A percentile compares a stretch with the other conserved stretches of the same genome.
Evolutionary conservation across 1,284 basidiomycete genomes (phyloP).

Genomic region (Rhodotorula sp.): DNA sequence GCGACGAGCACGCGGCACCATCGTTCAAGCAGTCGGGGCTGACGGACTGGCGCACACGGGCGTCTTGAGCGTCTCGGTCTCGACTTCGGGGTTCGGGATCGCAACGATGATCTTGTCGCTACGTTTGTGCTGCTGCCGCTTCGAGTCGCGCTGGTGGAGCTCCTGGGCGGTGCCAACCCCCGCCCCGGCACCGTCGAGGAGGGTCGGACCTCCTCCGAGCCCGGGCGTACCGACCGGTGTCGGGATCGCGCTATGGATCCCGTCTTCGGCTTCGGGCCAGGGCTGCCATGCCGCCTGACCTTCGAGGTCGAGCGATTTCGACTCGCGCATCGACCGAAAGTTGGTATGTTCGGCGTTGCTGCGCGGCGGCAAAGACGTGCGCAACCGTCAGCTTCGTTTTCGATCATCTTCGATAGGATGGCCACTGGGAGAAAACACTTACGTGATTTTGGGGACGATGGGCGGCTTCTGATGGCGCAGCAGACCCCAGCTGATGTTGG

Average conservation of each 20-base stretch:
- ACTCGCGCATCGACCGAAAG: conserved; percentile 87
- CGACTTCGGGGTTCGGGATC: background rate
- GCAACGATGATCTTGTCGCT: background rate
- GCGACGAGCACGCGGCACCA: background rate
- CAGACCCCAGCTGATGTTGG: conserved; percentile 92
- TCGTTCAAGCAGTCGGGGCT: background rate
- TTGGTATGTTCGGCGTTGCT: conserved; percentile 57
- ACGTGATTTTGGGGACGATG: conserved; percentile 54
- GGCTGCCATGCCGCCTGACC: conserved; percentile 45
- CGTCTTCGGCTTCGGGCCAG: conserved; percentile 33
- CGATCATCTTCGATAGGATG: no score
- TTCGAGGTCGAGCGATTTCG: conserved; percentile 82
- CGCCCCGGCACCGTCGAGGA: background rate
- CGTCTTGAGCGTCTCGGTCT: background rate
- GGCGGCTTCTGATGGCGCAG: conserved; percentile 89
- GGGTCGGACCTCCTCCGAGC: background rate
- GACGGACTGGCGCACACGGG: background rate
- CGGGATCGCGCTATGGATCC: background rate
- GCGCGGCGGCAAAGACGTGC: background rate
- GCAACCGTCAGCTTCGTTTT: background rate
- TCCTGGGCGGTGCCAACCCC: background rate
- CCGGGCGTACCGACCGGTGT: conserved; percentile 7
- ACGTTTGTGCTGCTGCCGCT: background rate
- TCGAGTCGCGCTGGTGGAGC: background rate
- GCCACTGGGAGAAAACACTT: conserved; percentile 6